Evolutionary conservation across 257 asterid species (phyloP).

Genomic region (Solanum sparsipilum): DNA sequence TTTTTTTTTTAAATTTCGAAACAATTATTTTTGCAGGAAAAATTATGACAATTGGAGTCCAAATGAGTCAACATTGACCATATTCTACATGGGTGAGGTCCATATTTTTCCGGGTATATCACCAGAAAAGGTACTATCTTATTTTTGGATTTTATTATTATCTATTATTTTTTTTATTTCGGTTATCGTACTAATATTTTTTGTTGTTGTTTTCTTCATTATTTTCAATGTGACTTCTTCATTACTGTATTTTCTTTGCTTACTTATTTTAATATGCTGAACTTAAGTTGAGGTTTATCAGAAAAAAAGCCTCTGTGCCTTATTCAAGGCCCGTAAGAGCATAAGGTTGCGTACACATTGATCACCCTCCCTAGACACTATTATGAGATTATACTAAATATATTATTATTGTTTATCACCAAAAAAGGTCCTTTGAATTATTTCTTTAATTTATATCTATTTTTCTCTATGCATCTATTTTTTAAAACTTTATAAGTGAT

Average conservation of each 20-base stretch:
- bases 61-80: constrained; percentile 3
- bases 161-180: background rate
- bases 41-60: background rate
- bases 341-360: background rate
- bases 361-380: background rate
- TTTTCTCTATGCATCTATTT: background rate
- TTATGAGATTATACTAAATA: background rate
- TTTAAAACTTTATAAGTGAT: background rate
- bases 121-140: constrained; percentile 2
- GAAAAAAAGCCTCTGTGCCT: background rate
- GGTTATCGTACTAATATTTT: background rate
- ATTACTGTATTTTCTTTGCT: background rate
- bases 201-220: background rate
- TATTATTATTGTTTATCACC: background rate
- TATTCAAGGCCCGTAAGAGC: background rate
- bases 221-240: background rate
- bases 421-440: constrained; percentile 7
- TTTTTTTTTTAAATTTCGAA: background rate
- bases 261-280: background rate
- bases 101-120: constrained; percentile 10
- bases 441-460: background rate
- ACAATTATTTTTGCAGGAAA: background rate
- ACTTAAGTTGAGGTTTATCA: background rate
- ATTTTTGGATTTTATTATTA: background rate
- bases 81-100: constrained; percentile 12